Conservation (phyloP, 495 filamentous ascomycete species). For the Podospora australis region DNA sequence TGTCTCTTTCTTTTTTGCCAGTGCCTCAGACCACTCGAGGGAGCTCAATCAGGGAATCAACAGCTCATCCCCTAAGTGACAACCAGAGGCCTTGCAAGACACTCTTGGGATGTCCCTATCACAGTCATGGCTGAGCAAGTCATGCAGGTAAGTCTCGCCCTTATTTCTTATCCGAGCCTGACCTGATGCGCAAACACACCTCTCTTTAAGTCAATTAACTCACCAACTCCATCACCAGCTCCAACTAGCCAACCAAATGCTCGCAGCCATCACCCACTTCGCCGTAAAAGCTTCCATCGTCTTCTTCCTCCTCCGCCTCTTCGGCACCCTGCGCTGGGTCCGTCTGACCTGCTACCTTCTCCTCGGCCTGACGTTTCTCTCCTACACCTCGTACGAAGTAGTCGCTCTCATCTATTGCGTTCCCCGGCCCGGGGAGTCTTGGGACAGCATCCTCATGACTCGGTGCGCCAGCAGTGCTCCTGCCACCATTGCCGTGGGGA, state of each 20-base stretch:
- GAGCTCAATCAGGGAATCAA: too few relatives aligned
- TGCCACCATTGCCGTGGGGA: not conserved
- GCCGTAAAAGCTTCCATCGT: not conserved
- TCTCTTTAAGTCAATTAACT: too few relatives aligned
- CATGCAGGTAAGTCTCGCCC: not conserved
- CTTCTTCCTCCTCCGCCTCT: not conserved
- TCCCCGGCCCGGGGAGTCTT: not conserved
- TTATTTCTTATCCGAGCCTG: too few relatives aligned
- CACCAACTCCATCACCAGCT: too few relatives aligned
- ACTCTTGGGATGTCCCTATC: not conserved
- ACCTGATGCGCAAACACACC: too few relatives aligned
- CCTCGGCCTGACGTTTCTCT: not conserved
- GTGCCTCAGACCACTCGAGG: too few relatives aligned
- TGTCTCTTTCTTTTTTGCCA: too few relatives aligned
- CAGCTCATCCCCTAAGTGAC: too few relatives aligned
- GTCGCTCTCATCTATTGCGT: not conserved
- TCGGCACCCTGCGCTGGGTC: not conserved
- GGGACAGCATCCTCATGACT: not conserved
- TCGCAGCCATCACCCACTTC: not conserved
- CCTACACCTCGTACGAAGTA: not conserved
- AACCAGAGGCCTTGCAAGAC: not conserved
- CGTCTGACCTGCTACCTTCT: not conserved
- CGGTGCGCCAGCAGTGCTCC: not conserved
- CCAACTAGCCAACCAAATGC: not conserved
- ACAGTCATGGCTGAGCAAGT: not conserved